Evolutionary conservation across 1,139 yeast genomes (phyloP).

Genomic region (Nakaseomyces nivariensis): DNA sequence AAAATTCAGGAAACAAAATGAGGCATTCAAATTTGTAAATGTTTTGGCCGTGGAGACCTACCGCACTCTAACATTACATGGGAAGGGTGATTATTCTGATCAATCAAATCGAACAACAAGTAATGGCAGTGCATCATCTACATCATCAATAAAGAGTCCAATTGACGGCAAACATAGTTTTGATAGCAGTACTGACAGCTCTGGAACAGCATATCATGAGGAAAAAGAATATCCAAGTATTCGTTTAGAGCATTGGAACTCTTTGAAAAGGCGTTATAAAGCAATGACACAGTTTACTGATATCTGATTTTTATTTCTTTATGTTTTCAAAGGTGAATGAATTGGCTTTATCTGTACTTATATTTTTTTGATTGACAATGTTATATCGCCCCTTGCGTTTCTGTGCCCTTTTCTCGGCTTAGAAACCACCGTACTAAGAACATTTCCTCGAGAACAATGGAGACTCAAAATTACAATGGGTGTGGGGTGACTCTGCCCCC

Average conservation of each 20-base stretch:
- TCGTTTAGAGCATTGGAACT: neutral
- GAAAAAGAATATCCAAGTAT: neutral
- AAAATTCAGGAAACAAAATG: conserved; percentile 34
- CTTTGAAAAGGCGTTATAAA: neutral
- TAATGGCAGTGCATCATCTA: neutral
- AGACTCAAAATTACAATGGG: no score
- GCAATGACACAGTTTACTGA: neutral
- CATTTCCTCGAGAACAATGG: no score
- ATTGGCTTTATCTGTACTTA: no score
- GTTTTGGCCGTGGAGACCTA: conserved; percentile 29
- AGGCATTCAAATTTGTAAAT: conserved; percentile 30
- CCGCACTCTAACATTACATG: conserved; percentile 6
- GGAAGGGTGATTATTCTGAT: neutral
- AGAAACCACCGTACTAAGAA: no score
- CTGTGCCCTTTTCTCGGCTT: no score
- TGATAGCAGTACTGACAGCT: neutral
- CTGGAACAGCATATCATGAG: neutral
- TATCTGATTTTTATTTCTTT: no score
- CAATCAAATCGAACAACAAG: neutral
- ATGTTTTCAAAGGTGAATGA: no score
- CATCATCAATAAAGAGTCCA: neutral
- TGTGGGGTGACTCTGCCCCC: no score
- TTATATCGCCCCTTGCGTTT: no score
- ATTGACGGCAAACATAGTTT: neutral
- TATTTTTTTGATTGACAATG: no score